Conservation (phyloP, 306 rosid species). For the Crotalaria pallida region DNA sequence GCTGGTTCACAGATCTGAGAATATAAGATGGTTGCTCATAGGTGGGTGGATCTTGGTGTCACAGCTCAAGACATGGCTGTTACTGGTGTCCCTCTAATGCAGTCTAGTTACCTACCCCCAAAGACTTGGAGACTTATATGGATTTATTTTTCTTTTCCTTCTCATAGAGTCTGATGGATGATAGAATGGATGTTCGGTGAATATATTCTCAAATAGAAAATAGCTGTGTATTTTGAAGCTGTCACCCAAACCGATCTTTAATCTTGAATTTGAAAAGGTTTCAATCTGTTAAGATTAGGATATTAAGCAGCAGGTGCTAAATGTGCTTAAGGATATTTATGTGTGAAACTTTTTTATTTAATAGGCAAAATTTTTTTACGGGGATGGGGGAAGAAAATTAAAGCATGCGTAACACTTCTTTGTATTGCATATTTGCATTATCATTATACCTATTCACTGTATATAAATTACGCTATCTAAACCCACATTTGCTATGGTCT, state of each 20-base stretch:
- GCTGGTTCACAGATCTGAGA: slow-evolving; percentile 29
- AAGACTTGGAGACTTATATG: slow-evolving; percentile 11
- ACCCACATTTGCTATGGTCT: too few species aligned
- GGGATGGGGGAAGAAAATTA: too few species aligned
- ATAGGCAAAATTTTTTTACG: too few species aligned
- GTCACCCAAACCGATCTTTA: not conserved
- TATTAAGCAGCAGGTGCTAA: too few species aligned
- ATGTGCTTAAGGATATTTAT: too few species aligned
- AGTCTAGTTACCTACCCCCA: slow-evolving; percentile 19
- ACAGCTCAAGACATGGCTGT: slow-evolving; percentile 23
- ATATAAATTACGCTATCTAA: too few species aligned
- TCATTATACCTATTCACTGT: too few species aligned
- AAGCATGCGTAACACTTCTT: too few species aligned
- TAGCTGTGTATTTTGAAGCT: not conserved
- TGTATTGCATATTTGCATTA: too few species aligned
- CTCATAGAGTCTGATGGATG: slow-evolving; percentile 30
- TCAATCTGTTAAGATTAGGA: not conserved
- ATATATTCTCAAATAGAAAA: not conserved
- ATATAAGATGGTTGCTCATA: slow-evolving; percentile 23
- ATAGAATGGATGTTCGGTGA: not conserved
- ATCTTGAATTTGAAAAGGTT: slow-evolving; percentile 11
- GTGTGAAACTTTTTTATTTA: too few species aligned
- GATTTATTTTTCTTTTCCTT: slow-evolving; percentile 27
- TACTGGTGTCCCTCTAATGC: slow-evolving; percentile 26
- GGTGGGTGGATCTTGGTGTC: slow-evolving; percentile 27